Conservation (phyloP, 2,329 filamentous ascomycete genomes). For the Pseudocercospora macadamiae region DNA sequence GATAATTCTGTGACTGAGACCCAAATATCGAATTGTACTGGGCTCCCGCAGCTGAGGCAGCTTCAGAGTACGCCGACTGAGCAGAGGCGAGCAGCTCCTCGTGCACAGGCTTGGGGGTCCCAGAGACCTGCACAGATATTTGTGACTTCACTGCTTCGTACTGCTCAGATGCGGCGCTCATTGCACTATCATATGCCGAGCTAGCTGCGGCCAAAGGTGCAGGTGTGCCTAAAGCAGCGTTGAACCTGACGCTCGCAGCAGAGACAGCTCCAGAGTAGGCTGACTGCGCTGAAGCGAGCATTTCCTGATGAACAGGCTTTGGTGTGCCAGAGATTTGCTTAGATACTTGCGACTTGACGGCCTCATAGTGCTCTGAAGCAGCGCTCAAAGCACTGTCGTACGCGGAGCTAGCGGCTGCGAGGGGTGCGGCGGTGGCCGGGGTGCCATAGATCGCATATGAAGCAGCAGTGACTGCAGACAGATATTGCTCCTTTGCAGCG, state of each 20-base stretch:
- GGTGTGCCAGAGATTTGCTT: conserved; percentile 69
- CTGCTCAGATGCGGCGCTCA: conserved; percentile 66
- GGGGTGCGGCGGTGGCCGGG: conserved; percentile 43
- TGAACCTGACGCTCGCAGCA: conserved; percentile 70
- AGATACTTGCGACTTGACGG: conserved; percentile 69
- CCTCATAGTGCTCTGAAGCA: conserved; percentile 69
- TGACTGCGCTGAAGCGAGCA: conserved; percentile 68
- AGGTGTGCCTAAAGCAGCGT: conserved; percentile 66
- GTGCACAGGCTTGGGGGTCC: conserved; percentile 69
- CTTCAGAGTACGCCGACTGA: conserved; percentile 68
- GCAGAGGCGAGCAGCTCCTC: conserved; percentile 70
- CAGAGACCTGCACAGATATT: conserved; percentile 68
- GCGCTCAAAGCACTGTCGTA: conserved; percentile 68
- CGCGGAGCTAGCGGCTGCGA: conserved; percentile 50
- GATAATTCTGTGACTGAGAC: conserved; percentile 11
- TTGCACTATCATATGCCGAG: conserved; percentile 64
- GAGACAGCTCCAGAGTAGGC: conserved; percentile 69
- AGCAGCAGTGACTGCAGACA: conserved; percentile 61
- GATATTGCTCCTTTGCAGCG: conserved; percentile 58
- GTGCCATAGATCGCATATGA: conserved; percentile 60
- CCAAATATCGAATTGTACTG: conserved; percentile 58
- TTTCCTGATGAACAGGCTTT: conserved; percentile 69
- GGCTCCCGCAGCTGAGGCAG: conserved; percentile 63
- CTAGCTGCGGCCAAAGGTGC: conserved; percentile 62
- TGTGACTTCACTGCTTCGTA: conserved; percentile 69